Conservation (phyloP, 75 land plant species). For the Cupressus sempervirens region DNA sequence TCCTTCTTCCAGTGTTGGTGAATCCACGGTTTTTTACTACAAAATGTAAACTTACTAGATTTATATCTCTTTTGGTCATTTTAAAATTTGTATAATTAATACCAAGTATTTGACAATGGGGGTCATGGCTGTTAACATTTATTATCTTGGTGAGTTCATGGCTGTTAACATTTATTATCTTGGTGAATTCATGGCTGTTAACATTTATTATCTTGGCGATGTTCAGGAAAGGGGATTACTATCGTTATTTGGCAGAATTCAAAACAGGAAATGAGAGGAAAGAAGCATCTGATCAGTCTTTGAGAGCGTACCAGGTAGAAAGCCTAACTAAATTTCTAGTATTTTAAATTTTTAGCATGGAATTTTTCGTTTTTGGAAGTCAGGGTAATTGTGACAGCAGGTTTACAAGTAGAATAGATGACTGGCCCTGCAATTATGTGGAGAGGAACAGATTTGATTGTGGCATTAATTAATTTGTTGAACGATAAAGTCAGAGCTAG, state of each 20-base stretch:
- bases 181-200: background rate
- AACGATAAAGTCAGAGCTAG: background rate
- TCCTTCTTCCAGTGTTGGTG: slow-evolving; percentile 50
- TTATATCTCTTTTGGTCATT: background rate
- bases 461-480: background rate
- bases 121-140: too few species aligned
- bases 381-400: background rate
- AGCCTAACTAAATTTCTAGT: background rate
- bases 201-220: background rate
- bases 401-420: background rate
- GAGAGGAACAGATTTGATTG: background rate
- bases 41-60: slow-evolving; percentile 52
- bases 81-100: background rate
- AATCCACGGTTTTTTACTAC: slow-evolving; percentile 68
- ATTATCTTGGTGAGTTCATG: too few species aligned
- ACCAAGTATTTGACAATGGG: background rate
- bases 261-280: slow-evolving; percentile 58
- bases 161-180: too few species aligned
- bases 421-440: background rate
- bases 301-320: slow-evolving; percentile 57
- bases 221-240: slow-evolving; percentile 65
- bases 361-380: background rate
- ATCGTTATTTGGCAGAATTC: slow-evolving; percentile 62
- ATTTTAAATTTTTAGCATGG: background rate
- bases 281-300: slow-evolving; percentile 56